phyloP scores from a whole-genome alignment of 306 rosid genomes.

The Cucumis melo region DNA sequence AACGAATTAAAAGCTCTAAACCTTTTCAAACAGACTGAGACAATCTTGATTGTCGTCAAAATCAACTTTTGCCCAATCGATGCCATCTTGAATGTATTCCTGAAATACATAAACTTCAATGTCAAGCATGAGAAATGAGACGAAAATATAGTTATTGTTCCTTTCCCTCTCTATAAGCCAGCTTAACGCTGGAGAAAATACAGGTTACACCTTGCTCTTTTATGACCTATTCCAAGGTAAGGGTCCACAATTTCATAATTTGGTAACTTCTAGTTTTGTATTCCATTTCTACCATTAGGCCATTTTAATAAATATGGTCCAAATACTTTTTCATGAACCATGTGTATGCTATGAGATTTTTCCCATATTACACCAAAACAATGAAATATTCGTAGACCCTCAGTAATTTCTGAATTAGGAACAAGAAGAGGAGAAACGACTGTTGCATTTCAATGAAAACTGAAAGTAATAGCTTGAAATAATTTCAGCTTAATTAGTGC shows the following conservation, averaged over 20 bases:
- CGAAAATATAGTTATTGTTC: not conserved
- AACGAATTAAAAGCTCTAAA: conserved; percentile 3
- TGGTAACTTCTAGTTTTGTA: not conserved
- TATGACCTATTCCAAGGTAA: not conserved
- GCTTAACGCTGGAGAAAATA: not conserved
- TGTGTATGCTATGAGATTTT: not conserved
- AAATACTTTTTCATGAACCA: not conserved
- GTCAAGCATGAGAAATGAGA: not conserved
- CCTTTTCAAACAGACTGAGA: conserved; percentile 96
- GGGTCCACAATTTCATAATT: not conserved
- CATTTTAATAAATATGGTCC: not conserved
- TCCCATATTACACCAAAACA: not conserved
- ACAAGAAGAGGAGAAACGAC: not conserved
- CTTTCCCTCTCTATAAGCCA: not conserved
- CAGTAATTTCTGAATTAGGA: not conserved
- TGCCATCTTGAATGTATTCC: conserved; percentile 98
- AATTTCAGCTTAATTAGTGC: not conserved
- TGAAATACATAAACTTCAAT: conserved; percentile 19
- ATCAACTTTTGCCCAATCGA: conserved; percentile 96
- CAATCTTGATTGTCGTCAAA: conserved; percentile 98
- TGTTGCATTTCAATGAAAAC: not conserved
- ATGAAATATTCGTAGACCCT: not conserved
- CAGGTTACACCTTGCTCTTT: not conserved
- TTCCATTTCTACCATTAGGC: not conserved
- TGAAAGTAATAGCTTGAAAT: not conserved